Base-by-base conservation (phyloP, 164 flowering plant genomes). In the Houttuynia cordata region DNA sequence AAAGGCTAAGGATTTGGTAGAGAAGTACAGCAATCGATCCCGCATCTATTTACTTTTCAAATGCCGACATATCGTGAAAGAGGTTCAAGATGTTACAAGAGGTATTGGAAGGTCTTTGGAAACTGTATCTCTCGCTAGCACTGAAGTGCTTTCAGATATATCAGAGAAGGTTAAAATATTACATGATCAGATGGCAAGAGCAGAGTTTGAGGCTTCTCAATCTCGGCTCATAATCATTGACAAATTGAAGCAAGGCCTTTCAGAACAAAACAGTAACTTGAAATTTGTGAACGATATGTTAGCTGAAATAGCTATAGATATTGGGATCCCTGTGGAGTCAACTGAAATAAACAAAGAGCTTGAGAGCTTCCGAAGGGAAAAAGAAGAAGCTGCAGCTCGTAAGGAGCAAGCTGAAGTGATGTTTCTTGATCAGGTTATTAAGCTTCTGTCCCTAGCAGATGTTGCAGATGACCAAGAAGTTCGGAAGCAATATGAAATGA, bases 141-240 rank as follows among this genome's bases (percentile, higher is more conserved):
- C 84, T 18, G 87, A 82, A 54, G 71, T 82, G 56, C 74, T 86
- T 7, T 53, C 78, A 0, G 79, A 78, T 55, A 82, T 84, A 21
- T 79, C 82, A 17, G 87, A 84, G 58, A 78, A 77, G 57, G 81
- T 86, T 54, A 67, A 74, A 52, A 74, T 68, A 72, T 68, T 84
- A 60, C 87, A 84, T 41, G 68, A 74, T 69, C 86, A 86, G 73
- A 86, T 86, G 93, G 89, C 82, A 61, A 77, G 80, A 54, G 89
- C 74, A 20, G 81, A 84, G 57, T 76, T 81, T 59, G 81, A 77
- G 67, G 74, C 84, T 51, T 77, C 86, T 50, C 77, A 71, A 8
- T 58, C 83, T 56, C 82, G 75, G 61, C 70, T 78, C 57, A 69
- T 65, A 53, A 82, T 84, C 63, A 75, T 86, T 53, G 83, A 84